These are phyloP conservation scores for Postia placenta DNA, from an alignment of 768 basidiomycete genomes.

Conservation along the genomic window DNA sequence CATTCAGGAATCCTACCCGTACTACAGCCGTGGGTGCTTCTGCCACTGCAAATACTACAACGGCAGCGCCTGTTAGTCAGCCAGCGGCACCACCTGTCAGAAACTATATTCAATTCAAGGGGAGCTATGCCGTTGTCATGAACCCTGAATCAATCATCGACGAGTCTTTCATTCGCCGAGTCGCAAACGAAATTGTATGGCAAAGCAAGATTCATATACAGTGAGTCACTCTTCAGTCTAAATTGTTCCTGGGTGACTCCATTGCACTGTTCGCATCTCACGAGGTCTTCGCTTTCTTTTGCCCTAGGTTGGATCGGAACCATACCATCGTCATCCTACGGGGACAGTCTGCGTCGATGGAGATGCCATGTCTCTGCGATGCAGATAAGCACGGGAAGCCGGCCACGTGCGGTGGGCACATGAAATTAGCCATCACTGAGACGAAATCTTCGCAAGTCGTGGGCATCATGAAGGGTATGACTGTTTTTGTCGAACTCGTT, in stretches of 20 bases:
- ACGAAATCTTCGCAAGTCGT: background rate
- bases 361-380: background rate
- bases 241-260: no score
- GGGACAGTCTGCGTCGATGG: background rate
- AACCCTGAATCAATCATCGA: background rate
- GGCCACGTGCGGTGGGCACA: background rate
- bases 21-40: background rate
- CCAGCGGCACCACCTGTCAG: background rate
- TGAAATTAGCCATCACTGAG: background rate
- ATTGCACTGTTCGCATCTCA: no score
- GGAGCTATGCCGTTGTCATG: background rate
- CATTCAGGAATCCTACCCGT: background rate
- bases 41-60: background rate
- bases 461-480: background rate
- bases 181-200: background rate
- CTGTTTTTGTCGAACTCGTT: background rate
- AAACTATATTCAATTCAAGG: no score
- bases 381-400: background rate
- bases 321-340: background rate
- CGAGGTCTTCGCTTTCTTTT: background rate
- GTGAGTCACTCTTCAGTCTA: background rate
- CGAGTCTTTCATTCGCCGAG: background rate
- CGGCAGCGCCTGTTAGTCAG: background rate
- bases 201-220: background rate
- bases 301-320: background rate